phyloP scores from a whole-genome alignment of 1,139 yeast species.

The Taphrina confusa region DNA sequence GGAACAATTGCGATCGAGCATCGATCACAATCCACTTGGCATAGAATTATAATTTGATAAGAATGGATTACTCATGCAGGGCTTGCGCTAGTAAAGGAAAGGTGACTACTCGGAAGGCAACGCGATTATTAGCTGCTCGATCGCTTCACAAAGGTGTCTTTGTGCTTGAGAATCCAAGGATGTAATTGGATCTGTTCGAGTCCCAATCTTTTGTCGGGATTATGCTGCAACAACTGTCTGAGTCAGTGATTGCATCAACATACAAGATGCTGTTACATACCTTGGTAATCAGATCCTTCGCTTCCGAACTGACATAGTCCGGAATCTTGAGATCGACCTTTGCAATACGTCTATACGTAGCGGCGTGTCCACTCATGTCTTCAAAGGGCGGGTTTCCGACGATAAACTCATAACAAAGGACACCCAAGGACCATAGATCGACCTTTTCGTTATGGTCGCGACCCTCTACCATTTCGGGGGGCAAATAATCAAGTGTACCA shows the following conservation, averaged over 20 bases:
- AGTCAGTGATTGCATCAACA: background rate
- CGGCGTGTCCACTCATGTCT: slow-evolving; percentile 61
- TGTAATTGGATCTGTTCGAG: slow-evolving; percentile 66
- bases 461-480: slow-evolving; percentile 93
- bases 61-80: background rate
- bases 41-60: too few species aligned
- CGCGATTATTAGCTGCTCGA: slow-evolving; percentile 11
- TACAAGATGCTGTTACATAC: slow-evolving; percentile 40
- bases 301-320: slow-evolving; percentile 65
- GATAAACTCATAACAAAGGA: slow-evolving; percentile 78
- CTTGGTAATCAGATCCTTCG: slow-evolving; percentile 66
- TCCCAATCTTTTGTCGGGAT: slow-evolving; percentile 66
- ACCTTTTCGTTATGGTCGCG: slow-evolving; percentile 75
- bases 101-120: background rate
- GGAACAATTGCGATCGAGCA: too few species aligned
- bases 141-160: slow-evolving; percentile 39
- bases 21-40: too few species aligned
- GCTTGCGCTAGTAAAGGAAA: background rate
- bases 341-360: slow-evolving; percentile 77
- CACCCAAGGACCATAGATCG: slow-evolving; percentile 92
- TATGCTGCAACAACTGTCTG: slow-evolving; percentile 57
- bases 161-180: slow-evolving; percentile 78
- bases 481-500: slow-evolving; percentile 90
- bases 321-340: slow-evolving; percentile 77
- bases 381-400: slow-evolving; percentile 92